Base-by-base conservation (phyloP, 129 eudicot genomes). In the Helichrysum umbraculigerum region DNA sequence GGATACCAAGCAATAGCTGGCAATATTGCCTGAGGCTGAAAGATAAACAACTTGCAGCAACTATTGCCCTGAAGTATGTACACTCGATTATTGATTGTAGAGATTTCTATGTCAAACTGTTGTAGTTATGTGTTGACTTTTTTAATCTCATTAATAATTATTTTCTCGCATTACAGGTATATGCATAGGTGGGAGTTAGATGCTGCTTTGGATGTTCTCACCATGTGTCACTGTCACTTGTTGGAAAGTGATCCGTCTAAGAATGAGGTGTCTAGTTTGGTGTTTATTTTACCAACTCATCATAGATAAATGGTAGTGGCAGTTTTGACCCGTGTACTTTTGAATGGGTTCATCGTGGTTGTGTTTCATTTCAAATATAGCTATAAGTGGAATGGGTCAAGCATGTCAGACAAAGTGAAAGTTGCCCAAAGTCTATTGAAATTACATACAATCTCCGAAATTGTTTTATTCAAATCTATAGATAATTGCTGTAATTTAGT, bases 141-240 rank as follows among this genome's bases (percentile, higher is more conserved):
- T 16, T n/a, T 59, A 37, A 19, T 44, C 4, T 25, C 60, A 39
- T 71, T 66, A 30, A 64, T 75, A 32, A 79, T 54, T 83, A 47
- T 57, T 35, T 82, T 41, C 71, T 70, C 15, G 66, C 63, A 12
- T 68, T 79, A 66, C 83, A 94, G 99, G 83, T 91, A 86, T 78
- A 44, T 95, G 94, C 91, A 86, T 71, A 89, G 88, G 74, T 95
- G 99, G 99, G 99, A 95, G 78, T 86, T 95, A 76, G 91, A 95
- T 83, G 94, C 96, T 58, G 97, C 99, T 84, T 71, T 95, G 83
- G 99, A 91, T 82, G 97, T 95, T 76, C 97, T 95, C 71, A 91
- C 97, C 64, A 95, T 95, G 99, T 95, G 99, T 79, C 91, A 87
- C 77, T 95, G 99, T 81, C 99, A 95, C 83, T 81, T 95, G 92